These are phyloP conservation scores for Candida loeiensis DNA, from an alignment of 805 yeast genomes.

Conservation along the genomic window DNA sequence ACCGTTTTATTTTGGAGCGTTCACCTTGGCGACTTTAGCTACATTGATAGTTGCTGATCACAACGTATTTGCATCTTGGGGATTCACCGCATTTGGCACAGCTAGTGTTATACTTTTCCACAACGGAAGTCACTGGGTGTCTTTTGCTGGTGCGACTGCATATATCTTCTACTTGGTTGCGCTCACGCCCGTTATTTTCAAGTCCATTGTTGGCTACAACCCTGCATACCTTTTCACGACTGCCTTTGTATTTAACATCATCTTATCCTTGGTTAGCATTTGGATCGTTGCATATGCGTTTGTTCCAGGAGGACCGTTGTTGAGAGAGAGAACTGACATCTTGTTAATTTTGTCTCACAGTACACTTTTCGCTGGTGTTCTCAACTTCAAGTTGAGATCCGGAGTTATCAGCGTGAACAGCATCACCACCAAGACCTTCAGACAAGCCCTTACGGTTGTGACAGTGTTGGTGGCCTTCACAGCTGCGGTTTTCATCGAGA, in stretches of 20 bases:
- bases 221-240: conserved; percentile 53
- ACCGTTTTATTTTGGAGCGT: conserved; percentile 55
- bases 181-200: conserved; percentile 57
- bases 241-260: conserved; percentile 47
- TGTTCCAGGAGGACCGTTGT: conserved; percentile 87
- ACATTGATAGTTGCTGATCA: conserved; percentile 21
- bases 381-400: conserved; percentile 30
- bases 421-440: conserved; percentile 18
- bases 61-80: conserved; percentile 20
- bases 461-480: conserved; percentile 49
- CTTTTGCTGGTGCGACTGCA: conserved; percentile 68
- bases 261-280: conserved; percentile 75
- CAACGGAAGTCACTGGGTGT: conserved; percentile 60
- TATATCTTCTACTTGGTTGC: conserved; percentile 60
- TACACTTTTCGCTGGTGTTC: conserved; percentile 52
- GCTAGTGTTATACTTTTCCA: conserved; percentile 52
- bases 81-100: conserved; percentile 40
- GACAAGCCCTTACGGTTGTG: conserved; percentile 28
- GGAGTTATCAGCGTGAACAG: conserved; percentile 2
- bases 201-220: conserved; percentile 50
- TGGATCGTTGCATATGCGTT: conserved; percentile 99
- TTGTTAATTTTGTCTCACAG: conserved; percentile 57
- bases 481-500: conserved; percentile 54
- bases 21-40: conserved; percentile 49
- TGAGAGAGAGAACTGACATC: conserved; percentile 85